A percentile compares a stretch with the other conserved stretches of the same genome.
phyloP scores from a whole-genome alignment of 306 rosid species.

The Parietaria judaica region DNA sequence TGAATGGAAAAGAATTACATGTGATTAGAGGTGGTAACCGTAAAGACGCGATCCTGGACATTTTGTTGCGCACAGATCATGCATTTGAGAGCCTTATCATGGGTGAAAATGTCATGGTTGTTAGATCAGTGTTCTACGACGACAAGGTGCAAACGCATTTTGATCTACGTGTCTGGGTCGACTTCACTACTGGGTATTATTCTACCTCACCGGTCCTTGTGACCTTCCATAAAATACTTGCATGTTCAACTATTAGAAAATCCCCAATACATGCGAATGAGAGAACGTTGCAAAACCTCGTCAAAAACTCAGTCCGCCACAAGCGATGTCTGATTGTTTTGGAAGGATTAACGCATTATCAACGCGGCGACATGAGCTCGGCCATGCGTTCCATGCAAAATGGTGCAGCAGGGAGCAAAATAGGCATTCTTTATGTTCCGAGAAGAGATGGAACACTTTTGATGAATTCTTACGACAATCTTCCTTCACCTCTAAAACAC shows the following conservation, averaged over 20 bases:
- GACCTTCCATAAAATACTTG: not conserved
- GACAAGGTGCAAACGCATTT: not conserved
- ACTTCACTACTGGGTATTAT: too few relatives aligned
- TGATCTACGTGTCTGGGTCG: not conserved
- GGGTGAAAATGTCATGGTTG: conserved; percentile 1
- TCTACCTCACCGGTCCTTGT: not conserved
- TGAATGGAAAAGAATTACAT: not conserved
- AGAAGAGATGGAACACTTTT: not conserved
- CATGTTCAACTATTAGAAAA: too few relatives aligned
- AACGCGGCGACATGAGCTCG: not conserved
- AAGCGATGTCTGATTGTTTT: not conserved
- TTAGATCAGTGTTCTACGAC: not conserved
- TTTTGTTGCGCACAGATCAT: not conserved
- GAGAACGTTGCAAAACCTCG: not conserved
- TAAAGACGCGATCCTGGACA: not conserved
- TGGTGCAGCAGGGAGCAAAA: too few relatives aligned
- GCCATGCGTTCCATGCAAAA: too few relatives aligned
- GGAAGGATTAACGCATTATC: not conserved
- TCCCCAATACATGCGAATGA: too few relatives aligned
- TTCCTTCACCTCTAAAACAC: conserved; percentile 3
- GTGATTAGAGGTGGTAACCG: not conserved
- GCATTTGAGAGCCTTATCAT: not conserved
- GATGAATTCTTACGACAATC: not conserved
- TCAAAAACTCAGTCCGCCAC: not conserved
- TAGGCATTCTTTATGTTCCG: too few relatives aligned